Evolutionary conservation across 257 asterid genomes (phyloP).

Genomic region (Petunia secreta): DNA sequence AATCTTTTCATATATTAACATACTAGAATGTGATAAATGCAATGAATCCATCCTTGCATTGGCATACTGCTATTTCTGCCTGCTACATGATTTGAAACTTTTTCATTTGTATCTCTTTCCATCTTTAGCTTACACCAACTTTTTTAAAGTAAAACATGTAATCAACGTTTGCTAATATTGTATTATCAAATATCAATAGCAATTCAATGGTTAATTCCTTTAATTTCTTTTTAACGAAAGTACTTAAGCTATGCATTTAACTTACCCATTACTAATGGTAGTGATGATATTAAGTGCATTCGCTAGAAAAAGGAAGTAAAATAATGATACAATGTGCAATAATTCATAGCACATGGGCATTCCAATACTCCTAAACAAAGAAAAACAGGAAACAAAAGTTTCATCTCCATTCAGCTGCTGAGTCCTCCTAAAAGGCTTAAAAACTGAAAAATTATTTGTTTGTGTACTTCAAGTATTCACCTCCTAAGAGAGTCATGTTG

Average conservation of each 20-base stretch:
- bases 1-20: background rate
- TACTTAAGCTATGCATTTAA: background rate
- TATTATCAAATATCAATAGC: background rate
- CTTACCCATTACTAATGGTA: background rate
- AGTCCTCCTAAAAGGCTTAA: background rate
- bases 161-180: background rate
- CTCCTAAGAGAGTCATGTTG: background rate
- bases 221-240: background rate
- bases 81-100: background rate
- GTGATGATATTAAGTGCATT: conserved; percentile 4
- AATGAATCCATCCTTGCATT: background rate
- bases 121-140: background rate
- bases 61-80: background rate
- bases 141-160: background rate
- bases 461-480: background rate
- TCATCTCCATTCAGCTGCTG: too few relatives aligned
- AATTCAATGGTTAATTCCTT: background rate
- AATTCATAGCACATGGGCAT: conserved; percentile 3
- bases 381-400: background rate
- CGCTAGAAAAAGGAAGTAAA: background rate
- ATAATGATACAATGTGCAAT: background rate
- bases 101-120: background rate
- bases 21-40: background rate
- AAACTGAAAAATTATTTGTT: background rate
- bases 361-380: background rate